Evolutionary conservation across 2,329 filamentous ascomycete genomes (phyloP).

Genomic region (Falciphora oryzae): DNA sequence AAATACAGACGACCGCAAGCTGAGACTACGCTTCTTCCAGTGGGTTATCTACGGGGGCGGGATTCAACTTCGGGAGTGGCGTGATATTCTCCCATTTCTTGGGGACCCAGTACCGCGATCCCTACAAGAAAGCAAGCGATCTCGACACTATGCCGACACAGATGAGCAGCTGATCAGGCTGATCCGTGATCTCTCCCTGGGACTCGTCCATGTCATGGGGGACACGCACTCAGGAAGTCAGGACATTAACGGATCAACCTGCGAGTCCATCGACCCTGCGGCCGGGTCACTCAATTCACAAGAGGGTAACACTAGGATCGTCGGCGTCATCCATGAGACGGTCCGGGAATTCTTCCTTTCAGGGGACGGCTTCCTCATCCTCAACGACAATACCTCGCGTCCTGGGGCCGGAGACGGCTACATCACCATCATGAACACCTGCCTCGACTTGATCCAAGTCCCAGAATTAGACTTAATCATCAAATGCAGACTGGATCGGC

Average conservation of each 20-base stretch:
- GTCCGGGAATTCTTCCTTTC: not conserved
- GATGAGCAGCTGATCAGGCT: slow-evolving; percentile 2
- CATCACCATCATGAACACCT: too few relatives aligned
- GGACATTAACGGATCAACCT: not conserved
- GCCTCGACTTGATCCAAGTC: too few relatives aligned
- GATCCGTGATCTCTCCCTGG: slow-evolving; percentile 5
- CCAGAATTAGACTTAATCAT: too few relatives aligned
- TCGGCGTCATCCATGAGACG: not conserved
- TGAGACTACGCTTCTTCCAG: slow-evolving; percentile 1
- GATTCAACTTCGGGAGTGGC: not conserved
- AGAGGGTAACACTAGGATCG: not conserved
- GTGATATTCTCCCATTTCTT: not conserved
- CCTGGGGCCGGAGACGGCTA: too few relatives aligned
- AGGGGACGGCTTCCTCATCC: not conserved
- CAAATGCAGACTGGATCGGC: too few relatives aligned
- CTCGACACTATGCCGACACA: not conserved
- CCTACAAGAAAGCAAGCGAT: not conserved
- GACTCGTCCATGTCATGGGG: slow-evolving; percentile 2
- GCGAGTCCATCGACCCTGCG: not conserved
- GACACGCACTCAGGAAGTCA: not conserved
- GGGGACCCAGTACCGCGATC: not conserved
- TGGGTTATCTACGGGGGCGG: not conserved
- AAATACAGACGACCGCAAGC: not conserved
- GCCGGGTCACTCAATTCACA: slow-evolving; percentile 1
- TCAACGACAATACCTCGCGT: too few relatives aligned